Percentiles rank a stretch among this genome's conserved stretches.
Conservation (phyloP, 306 rosid species). For the Vigna mungo region DNA sequence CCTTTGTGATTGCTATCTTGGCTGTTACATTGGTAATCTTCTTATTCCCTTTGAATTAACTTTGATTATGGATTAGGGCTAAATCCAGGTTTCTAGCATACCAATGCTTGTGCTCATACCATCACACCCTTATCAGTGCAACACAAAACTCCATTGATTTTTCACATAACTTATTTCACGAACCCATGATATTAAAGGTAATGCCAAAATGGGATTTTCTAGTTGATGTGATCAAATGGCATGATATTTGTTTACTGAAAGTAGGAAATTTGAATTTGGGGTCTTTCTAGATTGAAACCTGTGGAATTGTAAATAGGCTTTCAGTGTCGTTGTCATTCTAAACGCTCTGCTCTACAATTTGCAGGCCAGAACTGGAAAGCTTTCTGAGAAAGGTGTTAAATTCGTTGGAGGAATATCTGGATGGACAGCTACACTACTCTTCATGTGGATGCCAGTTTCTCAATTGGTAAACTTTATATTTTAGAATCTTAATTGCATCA, state of each 20-base stretch:
- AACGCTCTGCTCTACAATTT: slow-evolving; percentile 47
- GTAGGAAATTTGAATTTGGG: background rate
- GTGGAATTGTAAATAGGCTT: slow-evolving; percentile 38
- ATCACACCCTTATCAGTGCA: slow-evolving; percentile 11
- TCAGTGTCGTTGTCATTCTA: slow-evolving; percentile 37
- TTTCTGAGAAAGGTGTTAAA: slow-evolving; percentile 72
- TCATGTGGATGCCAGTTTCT: slow-evolving; percentile 99
- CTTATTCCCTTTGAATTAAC: slow-evolving; percentile 33
- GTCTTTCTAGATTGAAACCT: slow-evolving; percentile 29
- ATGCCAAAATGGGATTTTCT: slow-evolving; percentile 10
- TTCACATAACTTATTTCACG: slow-evolving; percentile 32
- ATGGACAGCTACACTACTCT: slow-evolving; percentile 96
- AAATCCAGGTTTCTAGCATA: slow-evolving; percentile 18
- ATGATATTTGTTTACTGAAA: slow-evolving; percentile 33
- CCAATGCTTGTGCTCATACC: slow-evolving; percentile 4
- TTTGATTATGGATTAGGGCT: slow-evolving; percentile 33
- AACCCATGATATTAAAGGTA: background rate
- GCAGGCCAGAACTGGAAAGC: slow-evolving; percentile 84
- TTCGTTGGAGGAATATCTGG: slow-evolving; percentile 94
- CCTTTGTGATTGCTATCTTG: slow-evolving; percentile 67
- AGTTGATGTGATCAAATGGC: slow-evolving; percentile 18
- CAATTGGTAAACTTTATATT: slow-evolving; percentile 70
- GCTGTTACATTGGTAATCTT: slow-evolving; percentile 55
- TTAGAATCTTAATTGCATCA: slow-evolving; percentile 32
- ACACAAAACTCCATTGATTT: slow-evolving; percentile 23